Conservation (phyloP, 768 basidiomycete genomes). For the Suillus brevipes region DNA sequence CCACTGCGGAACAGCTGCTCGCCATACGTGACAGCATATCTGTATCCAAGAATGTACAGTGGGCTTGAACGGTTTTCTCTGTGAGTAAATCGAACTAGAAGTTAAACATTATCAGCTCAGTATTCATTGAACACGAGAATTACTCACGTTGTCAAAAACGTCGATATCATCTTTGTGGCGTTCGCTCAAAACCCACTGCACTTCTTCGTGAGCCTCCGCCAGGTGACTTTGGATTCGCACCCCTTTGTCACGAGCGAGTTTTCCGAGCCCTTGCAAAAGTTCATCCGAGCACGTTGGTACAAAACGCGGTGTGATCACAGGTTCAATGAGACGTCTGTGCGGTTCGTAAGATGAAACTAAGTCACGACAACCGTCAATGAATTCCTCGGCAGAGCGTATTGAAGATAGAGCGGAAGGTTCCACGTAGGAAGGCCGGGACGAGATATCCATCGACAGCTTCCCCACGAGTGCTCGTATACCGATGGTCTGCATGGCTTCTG, state of each 20-base stretch:
- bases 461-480: conserved; percentile 85
- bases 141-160: conserved; percentile 64
- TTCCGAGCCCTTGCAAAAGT: conserved; percentile 62
- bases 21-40: conserved; percentile 53
- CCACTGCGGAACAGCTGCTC: conserved; percentile 57
- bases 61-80: conserved; percentile 73
- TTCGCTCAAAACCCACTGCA: conserved; percentile 65
- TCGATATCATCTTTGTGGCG: conserved; percentile 70
- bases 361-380: conserved; percentile 51
- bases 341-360: conserved; percentile 41
- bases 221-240: conserved; percentile 78
- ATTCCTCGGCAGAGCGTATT: conserved; percentile 51
- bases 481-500: conserved; percentile 65
- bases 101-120: background rate
- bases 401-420: conserved; percentile 57
- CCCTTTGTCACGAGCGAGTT: conserved; percentile 46
- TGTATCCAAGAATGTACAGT: conserved; percentile 78
- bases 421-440: conserved; percentile 66
- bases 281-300: conserved; percentile 84
- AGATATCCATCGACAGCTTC: conserved; percentile 88
- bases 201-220: conserved; percentile 76
- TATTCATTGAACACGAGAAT: conserved; percentile 3
- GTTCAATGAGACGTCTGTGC: conserved; percentile 61
- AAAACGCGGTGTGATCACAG: conserved; percentile 87
- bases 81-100: conserved; percentile 61